Evolutionary conservation across 768 basidiomycete genomes (phyloP).

Genomic region (Astraeus odoratus): DNA sequence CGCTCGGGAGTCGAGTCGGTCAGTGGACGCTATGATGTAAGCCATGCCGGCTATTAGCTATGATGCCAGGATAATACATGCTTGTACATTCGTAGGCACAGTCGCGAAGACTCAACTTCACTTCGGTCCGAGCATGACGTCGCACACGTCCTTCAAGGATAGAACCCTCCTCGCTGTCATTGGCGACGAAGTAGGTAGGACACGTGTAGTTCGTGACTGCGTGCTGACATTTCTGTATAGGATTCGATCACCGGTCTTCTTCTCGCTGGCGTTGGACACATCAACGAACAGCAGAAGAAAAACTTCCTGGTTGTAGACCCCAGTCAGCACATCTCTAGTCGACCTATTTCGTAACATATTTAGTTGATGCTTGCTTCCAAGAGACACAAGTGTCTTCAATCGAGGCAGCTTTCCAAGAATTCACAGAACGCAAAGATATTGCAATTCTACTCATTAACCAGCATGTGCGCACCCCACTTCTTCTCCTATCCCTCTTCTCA

Average conservation of each 20-base stretch:
- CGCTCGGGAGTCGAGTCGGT: too few relatives aligned
- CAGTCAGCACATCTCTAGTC: slow-evolving; percentile 54
- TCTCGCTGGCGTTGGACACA: slow-evolving; percentile 90
- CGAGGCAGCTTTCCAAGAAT: slow-evolving; percentile 90
- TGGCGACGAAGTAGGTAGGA: slow-evolving; percentile 78
- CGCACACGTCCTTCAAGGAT: slow-evolving; percentile 60
- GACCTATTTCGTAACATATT: not conserved
- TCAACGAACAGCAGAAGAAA: slow-evolving; percentile 88
- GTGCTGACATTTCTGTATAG: slow-evolving; percentile 35
- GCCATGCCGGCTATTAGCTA: too few relatives aligned
- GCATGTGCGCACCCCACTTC: slow-evolving; percentile 55
- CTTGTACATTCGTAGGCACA: too few relatives aligned
- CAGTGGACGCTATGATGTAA: too few relatives aligned
- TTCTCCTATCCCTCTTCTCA: slow-evolving; percentile 2
- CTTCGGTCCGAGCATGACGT: slow-evolving; percentile 47
- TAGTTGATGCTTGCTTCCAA: slow-evolving; percentile 27
- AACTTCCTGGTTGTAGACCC: slow-evolving; percentile 95
- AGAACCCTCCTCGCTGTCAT: slow-evolving; percentile 90
- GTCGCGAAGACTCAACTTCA: not conserved
- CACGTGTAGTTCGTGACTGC: not conserved
- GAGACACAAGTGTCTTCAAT: slow-evolving; percentile 90
- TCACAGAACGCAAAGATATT: slow-evolving; percentile 89
- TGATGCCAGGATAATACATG: too few relatives aligned
- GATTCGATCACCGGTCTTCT: slow-evolving; percentile 96
- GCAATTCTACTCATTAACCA: slow-evolving; percentile 98